Conservation (phyloP, 768 basidiomycete genomes). For the Boletus rubroflammeus region DNA sequence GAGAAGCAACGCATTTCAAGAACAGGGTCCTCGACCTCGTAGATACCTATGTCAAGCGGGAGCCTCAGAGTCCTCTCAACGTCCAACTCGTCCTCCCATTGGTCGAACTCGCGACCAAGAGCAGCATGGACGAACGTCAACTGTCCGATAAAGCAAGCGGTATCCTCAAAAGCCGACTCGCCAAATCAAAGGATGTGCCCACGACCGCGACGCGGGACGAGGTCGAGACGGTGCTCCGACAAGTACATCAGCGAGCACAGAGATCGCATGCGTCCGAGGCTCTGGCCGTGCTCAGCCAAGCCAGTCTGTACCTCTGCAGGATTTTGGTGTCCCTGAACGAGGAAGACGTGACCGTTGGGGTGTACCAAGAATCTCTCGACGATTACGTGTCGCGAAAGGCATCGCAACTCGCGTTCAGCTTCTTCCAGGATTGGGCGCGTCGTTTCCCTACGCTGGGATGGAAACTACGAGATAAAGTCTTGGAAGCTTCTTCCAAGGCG, state of each 20-base stretch:
- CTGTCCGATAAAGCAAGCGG: conserved; percentile 85
- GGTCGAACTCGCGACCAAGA: conserved; percentile 65
- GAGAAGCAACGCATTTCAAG: conserved; percentile 94
- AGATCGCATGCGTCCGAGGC: conserved; percentile 60
- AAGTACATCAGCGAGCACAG: conserved; percentile 70
- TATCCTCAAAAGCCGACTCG: conserved; percentile 69
- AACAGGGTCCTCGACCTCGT: conserved; percentile 94
- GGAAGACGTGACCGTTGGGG: conserved; percentile 43
- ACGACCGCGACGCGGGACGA: conserved; percentile 27
- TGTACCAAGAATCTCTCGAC: conserved; percentile 61
- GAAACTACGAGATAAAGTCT: conserved; percentile 56
- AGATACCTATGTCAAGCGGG: conserved; percentile 76
- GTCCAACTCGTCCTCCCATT: conserved; percentile 72
- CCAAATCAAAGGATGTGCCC: conserved; percentile 69
- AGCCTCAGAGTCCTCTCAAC: conserved; percentile 67
- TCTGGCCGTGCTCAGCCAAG: conserved; percentile 60
- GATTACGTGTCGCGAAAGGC: conserved; percentile 83
- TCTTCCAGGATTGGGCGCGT: conserved; percentile 76
- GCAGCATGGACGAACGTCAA: conserved; percentile 76
- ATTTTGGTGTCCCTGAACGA: conserved; percentile 38
- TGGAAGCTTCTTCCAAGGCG: conserved; percentile 52
- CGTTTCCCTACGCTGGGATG: conserved; percentile 65
- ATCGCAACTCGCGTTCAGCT: conserved; percentile 65
- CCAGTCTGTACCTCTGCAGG: conserved; percentile 67
- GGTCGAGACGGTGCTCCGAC: conserved; percentile 47